Conservation (phyloP, 202 grass and related monocot species). For the Schoenoplectus triqueter region DNA sequence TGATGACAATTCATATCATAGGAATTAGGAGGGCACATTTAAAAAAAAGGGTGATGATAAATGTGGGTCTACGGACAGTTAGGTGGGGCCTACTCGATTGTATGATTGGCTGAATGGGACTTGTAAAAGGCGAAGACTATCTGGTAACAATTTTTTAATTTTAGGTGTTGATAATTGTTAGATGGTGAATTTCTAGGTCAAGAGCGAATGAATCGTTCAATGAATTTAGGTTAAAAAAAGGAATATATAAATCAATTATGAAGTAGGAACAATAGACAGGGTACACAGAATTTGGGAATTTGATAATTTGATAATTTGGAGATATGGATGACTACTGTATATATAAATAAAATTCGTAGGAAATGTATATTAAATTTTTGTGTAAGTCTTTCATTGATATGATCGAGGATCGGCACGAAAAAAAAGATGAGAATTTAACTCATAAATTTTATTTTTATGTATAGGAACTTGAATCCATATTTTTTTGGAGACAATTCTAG, state of each 20-base stretch:
- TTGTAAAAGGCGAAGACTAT: not conserved
- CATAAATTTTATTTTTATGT: too few species aligned
- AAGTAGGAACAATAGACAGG: not conserved
- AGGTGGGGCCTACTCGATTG: not conserved
- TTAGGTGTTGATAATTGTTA: not conserved
- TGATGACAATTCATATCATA: slow-evolving; percentile 8
- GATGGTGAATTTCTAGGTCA: slow-evolving; percentile 8
- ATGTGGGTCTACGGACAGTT: slow-evolving; percentile 28
- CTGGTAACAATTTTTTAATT: not conserved
- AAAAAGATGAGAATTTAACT: too few species aligned
- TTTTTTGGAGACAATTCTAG: too few species aligned
- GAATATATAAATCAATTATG: not conserved
- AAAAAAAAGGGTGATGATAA: slow-evolving; percentile 34
- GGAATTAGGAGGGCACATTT: slow-evolving; percentile 1
- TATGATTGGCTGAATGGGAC: slow-evolving; percentile 34
- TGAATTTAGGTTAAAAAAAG: not conserved
- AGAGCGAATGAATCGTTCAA: not conserved
- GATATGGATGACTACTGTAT: not conserved
- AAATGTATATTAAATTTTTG: not conserved
- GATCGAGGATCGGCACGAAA: not conserved
- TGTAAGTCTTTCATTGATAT: not conserved
- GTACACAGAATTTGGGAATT: not conserved
- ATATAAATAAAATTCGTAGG: not conserved
- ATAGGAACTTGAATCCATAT: too few species aligned
- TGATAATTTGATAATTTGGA: not conserved